Evolutionary conservation across 805 yeast species (phyloP).

Genomic region (Kodamaea fukazawae): DNA sequence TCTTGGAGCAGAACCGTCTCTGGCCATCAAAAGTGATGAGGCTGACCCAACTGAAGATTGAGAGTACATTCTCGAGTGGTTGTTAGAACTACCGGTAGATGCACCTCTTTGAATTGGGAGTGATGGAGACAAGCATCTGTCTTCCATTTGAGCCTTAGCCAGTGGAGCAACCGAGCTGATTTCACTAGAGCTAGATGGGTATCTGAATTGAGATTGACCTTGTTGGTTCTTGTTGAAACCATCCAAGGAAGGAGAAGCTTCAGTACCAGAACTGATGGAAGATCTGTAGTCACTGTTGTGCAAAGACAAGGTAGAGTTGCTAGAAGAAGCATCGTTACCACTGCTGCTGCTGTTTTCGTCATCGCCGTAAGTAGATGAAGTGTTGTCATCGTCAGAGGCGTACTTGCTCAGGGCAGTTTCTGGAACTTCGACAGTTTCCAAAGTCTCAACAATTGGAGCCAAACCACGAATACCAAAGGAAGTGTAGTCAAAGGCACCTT

Average conservation of each 20-base stretch:
- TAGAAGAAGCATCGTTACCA: constrained; percentile 24
- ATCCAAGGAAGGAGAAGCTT: constrained; percentile 17
- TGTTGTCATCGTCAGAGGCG: constrained; percentile 22
- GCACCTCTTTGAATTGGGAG: background rate
- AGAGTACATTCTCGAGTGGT: constrained; percentile 2
- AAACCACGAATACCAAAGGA: constrained; percentile 32
- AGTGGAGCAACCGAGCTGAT: constrained; percentile 8
- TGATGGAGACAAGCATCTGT: constrained; percentile 3
- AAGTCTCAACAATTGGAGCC: constrained; percentile 38
- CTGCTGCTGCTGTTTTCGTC: constrained; percentile 17
- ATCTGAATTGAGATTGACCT: constrained; percentile 3
- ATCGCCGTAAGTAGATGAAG: constrained; percentile 16
- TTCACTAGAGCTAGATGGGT: constrained; percentile 9
- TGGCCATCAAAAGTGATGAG: constrained; percentile 7
- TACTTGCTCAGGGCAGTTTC: constrained; percentile 34
- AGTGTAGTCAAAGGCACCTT: constrained; percentile 20
- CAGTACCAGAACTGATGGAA: constrained; percentile 34
- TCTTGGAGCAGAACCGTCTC: constrained; percentile 15
- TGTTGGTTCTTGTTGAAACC: constrained; percentile 7
- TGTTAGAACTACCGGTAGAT: background rate
- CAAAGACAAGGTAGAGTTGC: constrained; percentile 37
- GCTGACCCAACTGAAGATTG: constrained; percentile 2
- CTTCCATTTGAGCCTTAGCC: constrained; percentile 15
- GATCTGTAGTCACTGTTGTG: constrained; percentile 38
- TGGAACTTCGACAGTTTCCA: constrained; percentile 15